phyloP scores from a whole-genome alignment of 139 green algal genomes.

The Trebouxia sp. region DNA sequence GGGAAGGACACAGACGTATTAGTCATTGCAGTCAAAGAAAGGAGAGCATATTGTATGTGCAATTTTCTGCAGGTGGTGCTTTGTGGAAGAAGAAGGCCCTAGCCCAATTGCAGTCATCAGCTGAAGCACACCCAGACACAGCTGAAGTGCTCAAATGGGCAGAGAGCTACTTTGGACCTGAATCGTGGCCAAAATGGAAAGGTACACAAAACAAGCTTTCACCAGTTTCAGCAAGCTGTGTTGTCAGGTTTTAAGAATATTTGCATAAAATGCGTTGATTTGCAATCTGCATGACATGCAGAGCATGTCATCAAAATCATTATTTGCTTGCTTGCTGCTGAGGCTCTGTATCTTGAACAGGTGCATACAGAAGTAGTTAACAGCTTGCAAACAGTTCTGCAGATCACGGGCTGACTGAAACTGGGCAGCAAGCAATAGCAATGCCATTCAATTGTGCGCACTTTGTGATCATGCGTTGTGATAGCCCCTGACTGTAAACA shows the following conservation, averaged over 20 bases:
- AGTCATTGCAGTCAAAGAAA: too few species aligned
- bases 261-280: too few species aligned
- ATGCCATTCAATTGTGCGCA: too few species aligned
- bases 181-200: background rate
- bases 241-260: background rate
- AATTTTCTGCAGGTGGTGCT: conserved; percentile 1
- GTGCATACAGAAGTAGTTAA: background rate
- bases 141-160: conserved; percentile 42
- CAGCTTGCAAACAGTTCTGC: too few species aligned
- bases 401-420: background rate
- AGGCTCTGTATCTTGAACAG: background rate
- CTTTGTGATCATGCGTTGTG: too few species aligned
- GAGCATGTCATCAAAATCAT: background rate
- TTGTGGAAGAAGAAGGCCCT: conserved; percentile 16
- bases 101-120: conserved; percentile 16
- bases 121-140: conserved; percentile 34
- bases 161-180: conserved; percentile 33
- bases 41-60: too few species aligned
- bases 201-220: too few species aligned
- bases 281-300: too few species aligned
- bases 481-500: too few species aligned
- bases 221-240: background rate
- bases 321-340: background rate
- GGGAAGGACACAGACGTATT: too few species aligned
- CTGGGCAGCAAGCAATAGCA: too few species aligned